Percentiles rank a stretch among this genome's conserved stretches.
Conservation (phyloP, 164 flowering plant genomes). For the Litsea cubeba region DNA sequence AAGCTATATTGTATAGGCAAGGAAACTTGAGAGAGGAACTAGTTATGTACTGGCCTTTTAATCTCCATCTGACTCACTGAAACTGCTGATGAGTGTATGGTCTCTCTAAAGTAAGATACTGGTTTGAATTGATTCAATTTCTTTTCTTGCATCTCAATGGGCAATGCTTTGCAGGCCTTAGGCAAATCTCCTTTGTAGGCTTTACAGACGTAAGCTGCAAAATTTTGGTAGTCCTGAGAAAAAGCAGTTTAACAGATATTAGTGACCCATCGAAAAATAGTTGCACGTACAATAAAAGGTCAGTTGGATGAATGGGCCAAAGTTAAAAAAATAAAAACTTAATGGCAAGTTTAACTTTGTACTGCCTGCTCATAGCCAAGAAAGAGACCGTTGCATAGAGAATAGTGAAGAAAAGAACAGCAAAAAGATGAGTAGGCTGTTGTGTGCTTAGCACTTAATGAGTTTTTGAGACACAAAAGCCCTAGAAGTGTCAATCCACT, state of each 20-base stretch:
- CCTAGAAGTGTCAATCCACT: too few species aligned
- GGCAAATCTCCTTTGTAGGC: conserved; percentile 68
- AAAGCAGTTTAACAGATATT: not conserved
- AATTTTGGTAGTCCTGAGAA: conserved; percentile 65
- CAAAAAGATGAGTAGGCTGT: too few species aligned
- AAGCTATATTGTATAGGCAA: not conserved
- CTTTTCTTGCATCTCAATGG: conserved; percentile 13
- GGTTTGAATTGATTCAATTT: conserved; percentile 7
- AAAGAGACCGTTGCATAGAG: too few species aligned
- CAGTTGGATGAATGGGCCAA: too few species aligned
- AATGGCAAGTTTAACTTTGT: too few species aligned
- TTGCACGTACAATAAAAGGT: too few species aligned
- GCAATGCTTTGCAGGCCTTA: conserved; percentile 39
- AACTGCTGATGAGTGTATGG: not conserved
- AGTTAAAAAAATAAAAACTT: too few species aligned
- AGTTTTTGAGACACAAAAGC: too few species aligned
- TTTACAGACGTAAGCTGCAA: conserved; percentile 54
- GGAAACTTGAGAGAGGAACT: not conserved
- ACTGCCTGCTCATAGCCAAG: too few species aligned
- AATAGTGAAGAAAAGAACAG: too few species aligned
- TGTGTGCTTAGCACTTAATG: too few species aligned
- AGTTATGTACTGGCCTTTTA: conserved; percentile 1
- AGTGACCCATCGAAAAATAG: not conserved
- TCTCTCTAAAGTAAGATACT: conserved; percentile 24
- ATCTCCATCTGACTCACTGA: conserved; percentile 14